phyloP scores from a whole-genome alignment of 1,284 basidiomycete species.

The Tylopilus orsonianus region DNA sequence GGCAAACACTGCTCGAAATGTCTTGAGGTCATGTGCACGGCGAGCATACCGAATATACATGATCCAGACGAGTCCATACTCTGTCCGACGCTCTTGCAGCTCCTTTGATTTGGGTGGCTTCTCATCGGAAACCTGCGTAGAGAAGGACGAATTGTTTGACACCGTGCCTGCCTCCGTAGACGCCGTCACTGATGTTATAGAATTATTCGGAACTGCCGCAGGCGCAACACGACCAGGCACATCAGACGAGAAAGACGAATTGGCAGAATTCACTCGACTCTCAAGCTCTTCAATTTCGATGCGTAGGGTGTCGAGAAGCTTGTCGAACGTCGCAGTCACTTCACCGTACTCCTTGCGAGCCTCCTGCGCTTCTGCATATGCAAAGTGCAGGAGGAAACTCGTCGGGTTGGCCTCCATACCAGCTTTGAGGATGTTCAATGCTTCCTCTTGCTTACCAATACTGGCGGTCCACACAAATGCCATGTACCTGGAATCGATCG shows the following conservation, averaged over 20 bases:
- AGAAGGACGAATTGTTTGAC: conserved; percentile 43
- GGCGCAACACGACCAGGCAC: conserved; percentile 27
- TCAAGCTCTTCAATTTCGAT: conserved; percentile 74
- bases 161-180: conserved; percentile 27
- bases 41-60: conserved; percentile 85
- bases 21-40: conserved; percentile 53
- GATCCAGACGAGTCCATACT: conserved; percentile 70
- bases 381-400: conserved; percentile 88
- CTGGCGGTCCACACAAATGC: conserved; percentile 79
- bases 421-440: conserved; percentile 74
- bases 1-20: conserved; percentile 78
- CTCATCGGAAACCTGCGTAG: conserved; percentile 44
- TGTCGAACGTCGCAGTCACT: conserved; percentile 69
- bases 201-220: conserved; percentile 28
- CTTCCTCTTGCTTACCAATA: conserved; percentile 82
- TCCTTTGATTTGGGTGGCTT: conserved; percentile 51
- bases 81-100: conserved; percentile 60
- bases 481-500: conserved; percentile 68
- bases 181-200: conserved; percentile 16
- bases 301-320: conserved; percentile 69
- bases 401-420: conserved; percentile 87
- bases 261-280: conserved; percentile 45
- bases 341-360: conserved; percentile 61
- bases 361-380: conserved; percentile 86
- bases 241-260: conserved; percentile 40